phyloP scores from a whole-genome alignment of 345 rosid genomes.

The Syzygium grande region DNA sequence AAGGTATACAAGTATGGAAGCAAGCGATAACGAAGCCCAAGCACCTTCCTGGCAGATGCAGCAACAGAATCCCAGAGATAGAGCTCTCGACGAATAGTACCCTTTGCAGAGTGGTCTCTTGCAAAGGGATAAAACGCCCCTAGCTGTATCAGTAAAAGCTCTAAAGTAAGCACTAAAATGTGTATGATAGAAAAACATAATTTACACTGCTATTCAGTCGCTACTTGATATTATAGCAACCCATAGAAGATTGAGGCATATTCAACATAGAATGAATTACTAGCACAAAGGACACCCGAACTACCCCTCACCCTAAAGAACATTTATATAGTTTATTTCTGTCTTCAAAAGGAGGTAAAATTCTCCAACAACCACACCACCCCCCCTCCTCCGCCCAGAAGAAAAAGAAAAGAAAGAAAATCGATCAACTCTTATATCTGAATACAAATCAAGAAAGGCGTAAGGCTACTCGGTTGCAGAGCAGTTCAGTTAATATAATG shows the following conservation, averaged over 20 bases:
- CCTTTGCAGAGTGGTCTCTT: slow-evolving; percentile 48
- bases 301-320: neutral
- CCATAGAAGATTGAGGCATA: neutral
- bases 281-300: neutral
- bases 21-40: slow-evolving; percentile 53
- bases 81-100: slow-evolving; percentile 45
- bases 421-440: no score
- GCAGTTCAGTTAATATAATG: neutral
- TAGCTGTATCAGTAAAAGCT: slow-evolving; percentile 23
- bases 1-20: slow-evolving; percentile 70
- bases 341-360: neutral
- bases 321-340: neutral
- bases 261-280: neutral
- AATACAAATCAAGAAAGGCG: no score
- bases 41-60: slow-evolving; percentile 49
- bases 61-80: slow-evolving; percentile 76
- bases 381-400: no score
- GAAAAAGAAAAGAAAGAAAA: neutral
- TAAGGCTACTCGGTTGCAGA: neutral
- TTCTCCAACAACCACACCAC: no score
- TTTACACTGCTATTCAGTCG: neutral
- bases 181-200: neutral
- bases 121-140: slow-evolving; percentile 84
- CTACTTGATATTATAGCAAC: neutral
- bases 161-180: neutral